These are phyloP conservation scores for Neltuma alba DNA, from an alignment of 306 rosid species.

Conservation along the genomic window DNA sequence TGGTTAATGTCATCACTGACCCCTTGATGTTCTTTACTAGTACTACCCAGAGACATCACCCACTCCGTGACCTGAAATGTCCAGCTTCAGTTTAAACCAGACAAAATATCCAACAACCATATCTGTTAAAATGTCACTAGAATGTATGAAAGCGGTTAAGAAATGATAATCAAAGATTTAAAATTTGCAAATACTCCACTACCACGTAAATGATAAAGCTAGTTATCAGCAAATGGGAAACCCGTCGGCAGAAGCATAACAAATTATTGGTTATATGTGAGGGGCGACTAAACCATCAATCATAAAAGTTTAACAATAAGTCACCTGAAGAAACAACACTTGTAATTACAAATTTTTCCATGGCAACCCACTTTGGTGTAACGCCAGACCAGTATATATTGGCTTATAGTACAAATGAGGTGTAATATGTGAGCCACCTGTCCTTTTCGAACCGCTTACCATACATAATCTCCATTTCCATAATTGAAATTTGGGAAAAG, in stretches of 20 bases:
- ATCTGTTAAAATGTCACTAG: neutral
- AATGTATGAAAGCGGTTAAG: neutral
- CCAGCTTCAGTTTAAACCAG: neutral
- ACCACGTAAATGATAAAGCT: neutral
- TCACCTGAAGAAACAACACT: slow-evolving; percentile 2
- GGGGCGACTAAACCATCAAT: neutral
- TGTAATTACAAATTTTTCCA: neutral
- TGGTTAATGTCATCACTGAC: neutral
- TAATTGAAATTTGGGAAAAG: slow-evolving; percentile 36
- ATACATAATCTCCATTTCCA: slow-evolving; percentile 34
- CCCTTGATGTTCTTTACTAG: neutral
- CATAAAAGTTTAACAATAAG: neutral
- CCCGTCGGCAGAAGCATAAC: neutral
- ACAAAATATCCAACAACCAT: neutral
- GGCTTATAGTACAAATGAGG: neutral
- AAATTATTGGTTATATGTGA: neutral
- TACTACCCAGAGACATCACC: neutral
- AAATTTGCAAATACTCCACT: neutral
- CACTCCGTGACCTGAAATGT: neutral
- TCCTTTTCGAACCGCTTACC: slow-evolving; percentile 30
- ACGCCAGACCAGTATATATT: neutral
- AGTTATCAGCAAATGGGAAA: neutral
- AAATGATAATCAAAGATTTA: neutral
- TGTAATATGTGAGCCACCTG: slow-evolving; percentile 24
- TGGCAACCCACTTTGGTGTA: slow-evolving; percentile 29